A percentile compares a stretch with the other conserved stretches of the same genome.
Evolutionary conservation across 257 asterid species (phyloP).

Genomic region (Solanum infundibuliforme): DNA sequence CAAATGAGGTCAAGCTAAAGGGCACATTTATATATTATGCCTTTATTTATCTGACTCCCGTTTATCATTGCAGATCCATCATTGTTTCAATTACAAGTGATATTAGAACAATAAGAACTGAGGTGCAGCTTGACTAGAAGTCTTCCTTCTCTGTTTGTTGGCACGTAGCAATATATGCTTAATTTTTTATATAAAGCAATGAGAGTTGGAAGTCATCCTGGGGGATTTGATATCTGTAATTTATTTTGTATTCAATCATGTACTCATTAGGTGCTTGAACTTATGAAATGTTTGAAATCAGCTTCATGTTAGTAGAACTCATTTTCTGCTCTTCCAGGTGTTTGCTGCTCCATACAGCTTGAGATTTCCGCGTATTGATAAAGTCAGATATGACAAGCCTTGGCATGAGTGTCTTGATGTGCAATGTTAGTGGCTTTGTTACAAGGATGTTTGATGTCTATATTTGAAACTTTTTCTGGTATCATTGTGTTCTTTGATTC

Average conservation of each 20-base stretch:
- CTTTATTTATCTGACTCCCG: constrained; percentile 12
- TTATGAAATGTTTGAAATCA: neutral
- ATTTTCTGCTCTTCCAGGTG: constrained; percentile 38
- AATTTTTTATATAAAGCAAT: neutral
- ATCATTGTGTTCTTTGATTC: constrained; percentile 1
- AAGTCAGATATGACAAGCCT: constrained; percentile 88
- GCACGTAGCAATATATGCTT: neutral
- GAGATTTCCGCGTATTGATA: constrained; percentile 97
- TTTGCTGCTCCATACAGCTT: constrained; percentile 97
- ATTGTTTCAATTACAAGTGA: constrained; percentile 90
- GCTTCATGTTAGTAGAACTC: neutral
- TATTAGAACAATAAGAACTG: constrained; percentile 89
- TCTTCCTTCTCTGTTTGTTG: neutral
- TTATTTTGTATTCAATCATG: neutral
- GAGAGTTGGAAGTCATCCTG: neutral
- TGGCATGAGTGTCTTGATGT: constrained; percentile 98
- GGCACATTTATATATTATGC: neutral
- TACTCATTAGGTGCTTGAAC: neutral
- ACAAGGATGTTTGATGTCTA: neutral
- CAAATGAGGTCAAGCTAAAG: neutral
- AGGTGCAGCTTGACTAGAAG: constrained; percentile 35
- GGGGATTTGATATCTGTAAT: neutral
- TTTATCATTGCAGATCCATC: constrained; percentile 51
- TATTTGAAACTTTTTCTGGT: neutral
- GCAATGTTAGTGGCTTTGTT: constrained; percentile 53